These are phyloP conservation scores for Pythium aquatile DNA, from an alignment of 352 stramenopile genomes.

Conservation along the genomic window DNA sequence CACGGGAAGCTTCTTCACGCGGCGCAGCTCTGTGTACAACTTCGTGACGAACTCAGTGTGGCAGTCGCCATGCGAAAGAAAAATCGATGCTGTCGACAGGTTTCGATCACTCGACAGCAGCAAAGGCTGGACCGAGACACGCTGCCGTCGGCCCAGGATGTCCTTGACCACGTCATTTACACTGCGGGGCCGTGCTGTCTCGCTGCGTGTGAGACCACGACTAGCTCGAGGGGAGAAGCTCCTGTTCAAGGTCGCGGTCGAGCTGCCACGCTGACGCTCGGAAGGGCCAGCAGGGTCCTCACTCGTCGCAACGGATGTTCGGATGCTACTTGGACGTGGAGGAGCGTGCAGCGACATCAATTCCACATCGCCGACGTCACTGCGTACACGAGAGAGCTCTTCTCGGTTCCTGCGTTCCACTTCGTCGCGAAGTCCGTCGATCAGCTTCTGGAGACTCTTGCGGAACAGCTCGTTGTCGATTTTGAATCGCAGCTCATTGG, in stretches of 20 bases:
- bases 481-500: conserved; percentile 38
- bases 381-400: neutral
- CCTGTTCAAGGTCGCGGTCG: neutral
- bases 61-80: conserved; percentile 76
- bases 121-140: conserved; percentile 14
- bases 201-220: neutral
- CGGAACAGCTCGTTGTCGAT: conserved; percentile 72
- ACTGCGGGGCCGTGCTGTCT: conserved; percentile 16
- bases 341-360: neutral
- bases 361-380: conserved; percentile 1
- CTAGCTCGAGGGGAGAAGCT: neutral
- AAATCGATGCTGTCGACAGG: conserved; percentile 47
- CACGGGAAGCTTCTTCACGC: conserved; percentile 43
- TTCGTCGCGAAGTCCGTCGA: conserved; percentile 75
- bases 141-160: conserved; percentile 34
- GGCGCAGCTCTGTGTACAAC: conserved; percentile 50
- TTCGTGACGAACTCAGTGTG: conserved; percentile 65
- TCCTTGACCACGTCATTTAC: conserved; percentile 64
- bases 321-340: neutral
- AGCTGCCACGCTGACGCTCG: conserved; percentile 5
- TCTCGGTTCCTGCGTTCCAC: conserved; percentile 60
- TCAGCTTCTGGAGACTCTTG: conserved; percentile 55
- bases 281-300: neutral
- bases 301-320: neutral
- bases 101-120: conserved; percentile 14